These are phyloP conservation scores for Colletotrichum tabaci DNA, from an alignment of 2,329 filamentous ascomycete genomes.

Conservation along the genomic window DNA sequence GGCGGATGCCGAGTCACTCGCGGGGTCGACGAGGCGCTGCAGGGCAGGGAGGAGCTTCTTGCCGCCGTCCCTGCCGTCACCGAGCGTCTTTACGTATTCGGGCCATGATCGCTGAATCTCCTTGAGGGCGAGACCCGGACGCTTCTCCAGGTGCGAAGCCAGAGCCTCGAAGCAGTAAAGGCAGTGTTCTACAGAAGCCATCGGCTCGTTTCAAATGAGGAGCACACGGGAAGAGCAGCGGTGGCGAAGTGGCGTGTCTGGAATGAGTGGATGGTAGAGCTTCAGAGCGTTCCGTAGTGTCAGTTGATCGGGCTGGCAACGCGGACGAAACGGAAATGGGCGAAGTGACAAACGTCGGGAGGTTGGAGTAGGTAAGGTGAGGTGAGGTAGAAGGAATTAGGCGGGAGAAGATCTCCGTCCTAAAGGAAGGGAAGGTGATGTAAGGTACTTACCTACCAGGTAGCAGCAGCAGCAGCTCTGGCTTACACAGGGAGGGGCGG, in stretches of 20 bases:
- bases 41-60: conserved; percentile 61
- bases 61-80: conserved; percentile 37
- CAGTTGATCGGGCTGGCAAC: not conserved
- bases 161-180: conserved; percentile 94
- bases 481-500: conserved; percentile 7
- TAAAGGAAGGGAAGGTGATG: conserved; percentile 4
- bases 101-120: conserved; percentile 79
- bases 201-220: conserved; percentile 55
- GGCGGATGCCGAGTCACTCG: conserved; percentile 48
- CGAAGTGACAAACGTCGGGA: not conserved
- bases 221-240: not conserved
- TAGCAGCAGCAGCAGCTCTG: conserved; percentile 4
- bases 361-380: conserved; percentile 13
- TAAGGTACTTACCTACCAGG: not conserved
- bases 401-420: too few species aligned
- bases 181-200: conserved; percentile 91
- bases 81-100: conserved; percentile 53
- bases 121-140: conserved; percentile 76
- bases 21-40: conserved; percentile 56
- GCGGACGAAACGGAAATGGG: conserved; percentile 15
- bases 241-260: conserved; percentile 21
- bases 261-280: conserved; percentile 23
- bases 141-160: conserved; percentile 79
- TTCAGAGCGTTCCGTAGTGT: conserved; percentile 25
- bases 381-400: not conserved